Conservation (phyloP, 768 basidiomycete genomes). For the Exidia glandulosa region DNA sequence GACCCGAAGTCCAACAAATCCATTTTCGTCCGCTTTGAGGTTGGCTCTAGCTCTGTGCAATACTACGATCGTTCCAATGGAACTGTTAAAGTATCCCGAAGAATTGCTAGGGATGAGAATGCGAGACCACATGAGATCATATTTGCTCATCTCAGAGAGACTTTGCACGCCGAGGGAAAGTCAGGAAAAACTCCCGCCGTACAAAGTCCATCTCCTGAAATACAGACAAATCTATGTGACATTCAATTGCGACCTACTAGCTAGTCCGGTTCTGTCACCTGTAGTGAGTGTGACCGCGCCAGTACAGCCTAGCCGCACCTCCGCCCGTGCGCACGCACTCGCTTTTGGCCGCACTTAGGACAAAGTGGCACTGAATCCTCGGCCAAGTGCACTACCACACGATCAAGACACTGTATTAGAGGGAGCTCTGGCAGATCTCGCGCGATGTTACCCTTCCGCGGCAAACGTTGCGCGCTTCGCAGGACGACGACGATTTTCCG, state of each 20-base stretch:
- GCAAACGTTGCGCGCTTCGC: too few relatives aligned
- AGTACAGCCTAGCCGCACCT: background rate
- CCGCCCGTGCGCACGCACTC: too few relatives aligned
- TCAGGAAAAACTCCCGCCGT: background rate
- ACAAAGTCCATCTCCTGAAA: background rate
- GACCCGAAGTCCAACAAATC: conserved; percentile 4
- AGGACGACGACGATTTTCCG: too few relatives aligned
- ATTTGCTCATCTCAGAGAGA: background rate
- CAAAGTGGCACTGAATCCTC: too few relatives aligned
- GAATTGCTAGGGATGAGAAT: conserved; percentile 2
- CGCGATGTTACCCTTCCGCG: too few relatives aligned
- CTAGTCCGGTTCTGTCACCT: background rate
- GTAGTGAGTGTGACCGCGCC: background rate
- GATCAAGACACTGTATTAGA: too few relatives aligned
- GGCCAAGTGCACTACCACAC: too few relatives aligned
- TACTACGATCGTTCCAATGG: conserved; percentile 7
- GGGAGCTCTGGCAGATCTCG: too few relatives aligned
- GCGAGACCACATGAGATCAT: background rate
- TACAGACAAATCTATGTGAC: background rate
- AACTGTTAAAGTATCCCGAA: conserved; percentile 3
- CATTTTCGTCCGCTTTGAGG: conserved; percentile 10
- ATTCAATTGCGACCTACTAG: too few relatives aligned
- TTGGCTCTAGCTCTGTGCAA: conserved; percentile 7
- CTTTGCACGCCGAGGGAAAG: background rate
- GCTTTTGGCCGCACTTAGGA: too few relatives aligned